These are phyloP conservation scores for Laguncularia racemosa DNA, from an alignment of 345 rosid genomes.

Conservation along the genomic window DNA sequence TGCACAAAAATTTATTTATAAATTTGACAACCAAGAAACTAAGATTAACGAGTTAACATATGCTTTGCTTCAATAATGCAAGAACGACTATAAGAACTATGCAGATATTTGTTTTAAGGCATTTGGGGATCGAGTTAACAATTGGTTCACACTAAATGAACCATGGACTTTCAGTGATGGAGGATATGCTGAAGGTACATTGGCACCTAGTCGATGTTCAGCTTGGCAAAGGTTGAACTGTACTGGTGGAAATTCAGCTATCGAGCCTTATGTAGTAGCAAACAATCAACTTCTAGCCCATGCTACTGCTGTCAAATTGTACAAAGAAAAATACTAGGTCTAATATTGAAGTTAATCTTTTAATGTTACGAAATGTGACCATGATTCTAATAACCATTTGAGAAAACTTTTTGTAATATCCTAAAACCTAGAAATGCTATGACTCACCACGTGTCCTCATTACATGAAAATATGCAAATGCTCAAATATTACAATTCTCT, in stretches of 20 bases:
- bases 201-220: slow-evolving; percentile 42
- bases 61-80: slow-evolving; percentile 1
- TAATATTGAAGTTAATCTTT: too few species aligned
- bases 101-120: slow-evolving; percentile 31
- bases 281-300: slow-evolving; percentile 51
- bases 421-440: too few species aligned
- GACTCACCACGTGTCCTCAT: too few species aligned
- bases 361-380: too few species aligned
- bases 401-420: too few species aligned
- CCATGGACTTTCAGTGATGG: slow-evolving; percentile 9
- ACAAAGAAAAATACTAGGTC: slow-evolving; percentile 31
- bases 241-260: slow-evolving; percentile 33
- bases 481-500: too few species aligned
- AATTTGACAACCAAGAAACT: too few species aligned
- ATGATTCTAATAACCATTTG: background rate
- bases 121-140: slow-evolving; percentile 49
- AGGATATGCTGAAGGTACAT: slow-evolving; percentile 14
- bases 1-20: too few species aligned
- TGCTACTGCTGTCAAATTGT: slow-evolving; percentile 29
- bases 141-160: slow-evolving; percentile 49
- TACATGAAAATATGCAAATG: too few species aligned
- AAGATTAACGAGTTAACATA: background rate
- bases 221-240: slow-evolving; percentile 20
- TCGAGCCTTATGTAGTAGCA: slow-evolving; percentile 33
- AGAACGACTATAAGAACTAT: slow-evolving; percentile 27